Evolutionary conservation across 768 basidiomycete species (phyloP), one percentile per base, ranked within the genome.

Genomic region (Leccinum longicurvipes): DNA sequence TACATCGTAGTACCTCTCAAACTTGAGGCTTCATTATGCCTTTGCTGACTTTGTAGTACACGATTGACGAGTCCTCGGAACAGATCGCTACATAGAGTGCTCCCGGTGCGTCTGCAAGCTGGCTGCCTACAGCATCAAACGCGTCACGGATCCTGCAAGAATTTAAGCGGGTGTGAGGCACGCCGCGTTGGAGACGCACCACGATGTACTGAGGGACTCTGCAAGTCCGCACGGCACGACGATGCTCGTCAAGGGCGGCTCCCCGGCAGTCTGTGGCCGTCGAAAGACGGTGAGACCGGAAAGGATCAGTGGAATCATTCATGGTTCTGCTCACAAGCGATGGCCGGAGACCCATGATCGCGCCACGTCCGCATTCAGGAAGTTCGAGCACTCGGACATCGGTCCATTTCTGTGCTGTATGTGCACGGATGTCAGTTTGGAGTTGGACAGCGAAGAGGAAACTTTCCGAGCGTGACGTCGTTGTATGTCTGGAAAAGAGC

Each of bases 31-130:
- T 91, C 57, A 85, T 82, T 29, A 92, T 87, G 53, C 89, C 90
- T 49, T 79, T 77, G 65, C 85, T 86, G 56, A 92, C 77, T 63
- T 88, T 89, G 72, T 92, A 92, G 69, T 92, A 92, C 50, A 92
- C 90, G 46, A 87, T 85, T 9, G 90, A 91, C 11, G 90, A 84
- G 63, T 92, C 90, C 50, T 87, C 83, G 0, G 85, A 80, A 44
- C 83, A 84, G 54, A 91, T 86, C 12, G 85, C 90, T 28, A 92
- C 68, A 63, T 82, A 86, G 47, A 91, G 70, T 51, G 81, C 76
- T 36, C 75, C 67, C 12, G 78, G 77, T 10, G 53, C 11, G 10
- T 53, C 51, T 12, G 50, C 47, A 2, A 68, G 47, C 32, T 60
- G 55, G 25, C 23, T 31, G 17, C 70, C 71, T 12, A 89, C 72